phyloP scores from a whole-genome alignment of 169 alveolate species.

The Theileria orientalis region DNA sequence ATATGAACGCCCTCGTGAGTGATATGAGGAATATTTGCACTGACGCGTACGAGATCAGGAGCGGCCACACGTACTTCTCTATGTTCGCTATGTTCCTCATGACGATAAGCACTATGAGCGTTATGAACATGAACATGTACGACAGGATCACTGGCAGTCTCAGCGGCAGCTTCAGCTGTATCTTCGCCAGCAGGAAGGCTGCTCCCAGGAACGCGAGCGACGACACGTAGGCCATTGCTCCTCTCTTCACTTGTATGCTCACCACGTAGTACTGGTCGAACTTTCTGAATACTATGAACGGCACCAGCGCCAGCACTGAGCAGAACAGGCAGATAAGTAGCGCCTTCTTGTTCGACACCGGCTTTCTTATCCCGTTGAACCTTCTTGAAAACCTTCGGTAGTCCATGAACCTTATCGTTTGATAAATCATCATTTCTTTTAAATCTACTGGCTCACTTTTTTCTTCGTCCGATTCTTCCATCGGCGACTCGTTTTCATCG shows the following conservation, averaged over 20 bases:
- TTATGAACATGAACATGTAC: slow-evolving; percentile 69
- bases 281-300: slow-evolving; percentile 27
- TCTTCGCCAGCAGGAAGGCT: slow-evolving; percentile 68
- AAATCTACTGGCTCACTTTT: not conserved
- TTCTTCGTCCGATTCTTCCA: not conserved
- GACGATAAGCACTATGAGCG: slow-evolving; percentile 59
- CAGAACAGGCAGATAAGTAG: slow-evolving; percentile 71
- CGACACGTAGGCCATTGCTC: slow-evolving; percentile 34
- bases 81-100: slow-evolving; percentile 54
- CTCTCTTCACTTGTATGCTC: slow-evolving; percentile 45
- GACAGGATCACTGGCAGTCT: slow-evolving; percentile 75
- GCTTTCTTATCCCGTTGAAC: slow-evolving; percentile 78
- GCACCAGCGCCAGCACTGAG: slow-evolving; percentile 65
- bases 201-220: slow-evolving; percentile 42
- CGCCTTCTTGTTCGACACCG: slow-evolving; percentile 73
- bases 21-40: slow-evolving; percentile 66
- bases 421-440: slow-evolving; percentile 44
- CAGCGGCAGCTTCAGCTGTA: slow-evolving; percentile 68
- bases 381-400: slow-evolving; percentile 77
- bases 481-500: not conserved
- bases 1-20: slow-evolving; percentile 60
- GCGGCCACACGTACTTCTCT: slow-evolving; percentile 49
- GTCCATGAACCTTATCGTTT: slow-evolving; percentile 77
- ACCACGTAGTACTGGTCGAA: slow-evolving; percentile 10
- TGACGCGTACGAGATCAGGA: slow-evolving; percentile 58